A percentile compares a stretch with the other conserved stretches of the same genome.
phyloP scores from a whole-genome alignment of 2,329 filamentous ascomycete species.

The Ambrosiella xylebori region DNA sequence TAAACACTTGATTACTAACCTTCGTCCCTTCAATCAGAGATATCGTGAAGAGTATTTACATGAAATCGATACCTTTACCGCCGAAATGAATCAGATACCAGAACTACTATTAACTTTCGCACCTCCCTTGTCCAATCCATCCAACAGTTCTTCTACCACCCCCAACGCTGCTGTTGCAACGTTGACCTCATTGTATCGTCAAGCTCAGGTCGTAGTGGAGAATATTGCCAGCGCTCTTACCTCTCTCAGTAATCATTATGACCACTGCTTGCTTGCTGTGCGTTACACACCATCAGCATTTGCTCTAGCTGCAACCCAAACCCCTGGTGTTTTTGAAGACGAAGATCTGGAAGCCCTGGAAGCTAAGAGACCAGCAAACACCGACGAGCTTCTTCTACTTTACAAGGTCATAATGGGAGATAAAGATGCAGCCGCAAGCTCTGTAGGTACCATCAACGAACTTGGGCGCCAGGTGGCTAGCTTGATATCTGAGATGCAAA shows the following conservation, averaged over 20 bases:
- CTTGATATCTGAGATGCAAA: conserved; percentile 60
- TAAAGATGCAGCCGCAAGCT: conserved; percentile 46
- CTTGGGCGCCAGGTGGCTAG: conserved; percentile 1
- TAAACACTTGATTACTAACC: neutral
- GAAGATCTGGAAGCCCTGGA: conserved; percentile 22
- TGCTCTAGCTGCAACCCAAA: conserved; percentile 49
- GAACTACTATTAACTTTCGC: conserved; percentile 28
- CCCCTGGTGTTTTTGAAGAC: conserved; percentile 40
- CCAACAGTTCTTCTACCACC: neutral
- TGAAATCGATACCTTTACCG: conserved; percentile 58
- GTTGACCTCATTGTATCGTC: conserved; percentile 17
- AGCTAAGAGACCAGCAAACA: conserved; percentile 50
- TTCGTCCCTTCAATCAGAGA: conserved; percentile 21
- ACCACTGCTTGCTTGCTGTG: conserved; percentile 80
- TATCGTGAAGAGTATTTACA: conserved; percentile 56
- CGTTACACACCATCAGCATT: conserved; percentile 74
- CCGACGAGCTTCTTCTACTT: conserved; percentile 67
- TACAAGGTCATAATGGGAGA: conserved; percentile 62
- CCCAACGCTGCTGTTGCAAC: conserved; percentile 15
- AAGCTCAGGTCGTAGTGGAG: neutral
- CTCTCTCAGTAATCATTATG: conserved; percentile 73
- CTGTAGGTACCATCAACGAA: conserved; percentile 55
- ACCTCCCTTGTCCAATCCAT: neutral
- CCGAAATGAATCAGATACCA: conserved; percentile 50
- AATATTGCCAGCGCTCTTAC: conserved; percentile 44